A percentile compares a stretch with the other conserved stretches of the same genome.
These are phyloP conservation scores for Intubia oerlemansii DNA, from an alignment of 2,329 filamentous ascomycete genomes.

Conservation along the genomic window DNA sequence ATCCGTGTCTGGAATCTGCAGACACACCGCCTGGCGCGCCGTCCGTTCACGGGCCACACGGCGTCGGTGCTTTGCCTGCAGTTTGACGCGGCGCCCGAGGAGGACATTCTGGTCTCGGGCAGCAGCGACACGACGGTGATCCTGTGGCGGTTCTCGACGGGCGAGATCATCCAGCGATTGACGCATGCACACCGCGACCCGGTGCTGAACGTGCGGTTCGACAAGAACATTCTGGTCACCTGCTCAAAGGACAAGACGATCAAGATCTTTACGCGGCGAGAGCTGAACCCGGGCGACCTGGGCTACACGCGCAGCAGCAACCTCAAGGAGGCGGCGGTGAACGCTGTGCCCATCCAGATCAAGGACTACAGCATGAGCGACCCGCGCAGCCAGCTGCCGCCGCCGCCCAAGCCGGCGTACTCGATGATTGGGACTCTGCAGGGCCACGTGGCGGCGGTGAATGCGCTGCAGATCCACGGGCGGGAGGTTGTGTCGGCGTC, in stretches of 20 bases:
- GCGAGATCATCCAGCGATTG: conserved; percentile 58
- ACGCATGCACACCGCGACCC: conserved; percentile 67
- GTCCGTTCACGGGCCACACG: conserved; percentile 54
- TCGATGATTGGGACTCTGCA: conserved; percentile 58
- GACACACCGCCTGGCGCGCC: conserved; percentile 52
- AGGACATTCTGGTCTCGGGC: conserved; percentile 87
- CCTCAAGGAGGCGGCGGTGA: conserved; percentile 25
- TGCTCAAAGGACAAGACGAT: conserved; percentile 96
- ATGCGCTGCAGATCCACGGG: conserved; percentile 78
- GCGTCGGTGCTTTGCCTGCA: conserved; percentile 89
- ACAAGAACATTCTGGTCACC: conserved; percentile 77
- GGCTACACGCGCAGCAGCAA: conserved; percentile 24
- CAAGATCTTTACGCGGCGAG: conserved; percentile 77
- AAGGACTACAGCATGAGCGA: conserved; percentile 32
- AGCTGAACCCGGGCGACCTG: conserved; percentile 37
- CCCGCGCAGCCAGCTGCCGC: conserved; percentile 22
- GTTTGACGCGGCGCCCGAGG: conserved; percentile 70
- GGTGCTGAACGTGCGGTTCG: conserved; percentile 82
- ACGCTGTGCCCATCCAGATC: conserved; percentile 28
- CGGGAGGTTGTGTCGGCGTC: conserved; percentile 85
- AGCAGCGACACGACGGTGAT: conserved; percentile 86
- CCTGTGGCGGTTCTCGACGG: conserved; percentile 84
- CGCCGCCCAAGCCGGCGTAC: conserved; percentile 40
- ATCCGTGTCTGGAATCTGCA: conserved; percentile 81
- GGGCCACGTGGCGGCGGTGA: conserved; percentile 81